Base-by-base conservation (phyloP, 192 early-diverging fungal species). In the Backusella circina region DNA sequence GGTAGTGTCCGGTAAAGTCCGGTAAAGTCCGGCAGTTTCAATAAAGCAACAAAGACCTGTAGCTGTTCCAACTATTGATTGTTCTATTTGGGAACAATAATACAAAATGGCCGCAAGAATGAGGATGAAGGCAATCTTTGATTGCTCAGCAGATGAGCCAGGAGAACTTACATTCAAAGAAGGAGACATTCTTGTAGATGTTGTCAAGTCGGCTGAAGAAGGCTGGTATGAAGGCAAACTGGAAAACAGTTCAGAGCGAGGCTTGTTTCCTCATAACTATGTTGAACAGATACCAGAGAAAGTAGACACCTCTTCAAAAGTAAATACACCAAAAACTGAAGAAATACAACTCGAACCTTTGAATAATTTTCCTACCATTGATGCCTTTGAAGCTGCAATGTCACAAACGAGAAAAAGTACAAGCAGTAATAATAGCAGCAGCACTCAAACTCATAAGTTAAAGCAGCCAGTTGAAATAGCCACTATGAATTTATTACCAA, bases 221-320 rank as follows among this genome's bases (percentile, higher is more conserved):
- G 90, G 84, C 35, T 91, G 90, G 90, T 81, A 83, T 30, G 73
- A 80, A 57, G 90, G 90, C 18, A 77, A 76, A 30, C 30, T 91
- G n/a, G 75, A 88, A 50, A 71, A 79, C 1, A 82, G 84, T 16
- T 72, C 73, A 0, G 67, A 75, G 23, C 72, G 79, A 28, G 90
- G 90, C 1, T 73, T 91, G 18, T 91, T 91, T 73, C 90, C 90
- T 36, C 83, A 81, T 44, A 91, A 91, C 75, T 90, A 91, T 72
- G 88, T 87, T 2, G 80, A 86, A 37, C 28, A 80, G 23, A 28
- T 61, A 23, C 23, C 54, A 7, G 54, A 61, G 10, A 23, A 61
- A 61, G 23, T 61, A 61, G 54, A 61, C 54, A 61, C 54, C 8
- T 26, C 9, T 28, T 61, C 23, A 12, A 61, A 61, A 61, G 9